Percentiles rank a stretch among this genome's conserved stretches.
Evolutionary conservation across 1,139 yeast species (phyloP).

Genomic region (Saccharomyces hybrid): DNA sequence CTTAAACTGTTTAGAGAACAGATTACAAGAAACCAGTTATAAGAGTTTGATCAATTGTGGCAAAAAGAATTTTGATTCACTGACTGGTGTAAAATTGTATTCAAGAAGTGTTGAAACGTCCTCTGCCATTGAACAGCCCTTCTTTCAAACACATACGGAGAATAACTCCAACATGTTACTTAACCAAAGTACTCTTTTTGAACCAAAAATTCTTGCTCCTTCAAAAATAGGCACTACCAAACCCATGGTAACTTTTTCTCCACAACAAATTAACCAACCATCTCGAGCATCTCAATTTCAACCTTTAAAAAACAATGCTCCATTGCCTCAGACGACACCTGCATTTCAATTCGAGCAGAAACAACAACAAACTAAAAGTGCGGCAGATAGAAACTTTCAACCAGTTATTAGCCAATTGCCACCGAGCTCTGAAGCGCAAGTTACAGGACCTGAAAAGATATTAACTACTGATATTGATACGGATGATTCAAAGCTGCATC

Average conservation of each 20-base stretch:
- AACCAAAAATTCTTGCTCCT: background rate
- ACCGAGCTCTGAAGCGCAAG: background rate
- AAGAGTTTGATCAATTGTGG: conserved; percentile 35
- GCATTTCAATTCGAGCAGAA: background rate
- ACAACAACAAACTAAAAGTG: background rate
- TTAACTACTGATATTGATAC: background rate
- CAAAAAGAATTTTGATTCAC: conserved; percentile 22
- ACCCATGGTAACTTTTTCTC: background rate
- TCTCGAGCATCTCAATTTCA: background rate
- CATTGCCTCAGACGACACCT: background rate
- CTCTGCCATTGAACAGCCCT: background rate
- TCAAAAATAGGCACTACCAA: background rate
- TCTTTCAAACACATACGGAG: too few species aligned
- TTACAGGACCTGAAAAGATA: background rate
- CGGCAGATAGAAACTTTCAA: background rate
- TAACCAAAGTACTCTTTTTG: background rate
- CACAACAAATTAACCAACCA: background rate
- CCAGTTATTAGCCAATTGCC: background rate
- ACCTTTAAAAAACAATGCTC: background rate
- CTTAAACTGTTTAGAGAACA: conserved; percentile 46
- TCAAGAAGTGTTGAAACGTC: too few species aligned
- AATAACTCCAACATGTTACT: background rate
- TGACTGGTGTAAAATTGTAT: background rate
- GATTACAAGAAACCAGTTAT: conserved; percentile 32
- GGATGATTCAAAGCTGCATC: background rate